Conservation (phyloP, 768 basidiomycete genomes). For the Guyanaporus albipodus region DNA sequence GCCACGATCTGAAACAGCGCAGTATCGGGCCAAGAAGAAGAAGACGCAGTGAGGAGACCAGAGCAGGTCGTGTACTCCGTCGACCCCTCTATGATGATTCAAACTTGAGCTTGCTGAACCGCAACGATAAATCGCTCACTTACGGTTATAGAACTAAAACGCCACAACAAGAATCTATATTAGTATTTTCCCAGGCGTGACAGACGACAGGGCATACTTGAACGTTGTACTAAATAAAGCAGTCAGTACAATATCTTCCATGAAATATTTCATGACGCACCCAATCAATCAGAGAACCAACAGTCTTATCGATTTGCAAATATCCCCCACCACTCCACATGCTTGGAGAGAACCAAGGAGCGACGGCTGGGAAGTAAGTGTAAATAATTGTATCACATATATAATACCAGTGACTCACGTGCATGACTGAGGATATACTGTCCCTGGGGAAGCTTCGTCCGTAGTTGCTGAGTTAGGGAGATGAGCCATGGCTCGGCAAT, state of each 20-base stretch:
- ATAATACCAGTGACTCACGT: conserved; percentile 23
- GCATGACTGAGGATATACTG: conserved; percentile 35
- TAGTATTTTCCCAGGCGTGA: neutral
- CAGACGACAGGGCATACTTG: neutral
- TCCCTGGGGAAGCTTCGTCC: conserved; percentile 29
- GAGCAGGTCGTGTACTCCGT: too few relatives aligned
- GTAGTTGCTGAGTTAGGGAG: conserved; percentile 30
- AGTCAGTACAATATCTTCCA: neutral
- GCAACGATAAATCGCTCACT: neutral
- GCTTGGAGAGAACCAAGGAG: conserved; percentile 39
- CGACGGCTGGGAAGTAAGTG: conserved; percentile 25
- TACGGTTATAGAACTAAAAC: neutral
- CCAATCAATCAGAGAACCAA: conserved; percentile 45
- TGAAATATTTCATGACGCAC: conserved; percentile 14
- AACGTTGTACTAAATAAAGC: neutral
- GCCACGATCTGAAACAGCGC: too few relatives aligned
- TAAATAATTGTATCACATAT: neutral
- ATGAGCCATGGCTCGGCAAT: conserved; percentile 45
- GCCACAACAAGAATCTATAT: neutral
- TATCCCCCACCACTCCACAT: conserved; percentile 41
- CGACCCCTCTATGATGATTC: too few relatives aligned
- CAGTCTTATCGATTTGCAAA: conserved; percentile 33
- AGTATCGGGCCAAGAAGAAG: neutral
- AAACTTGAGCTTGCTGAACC: too few relatives aligned
- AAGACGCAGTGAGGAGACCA: neutral